These are phyloP conservation scores for Butyriboletus loyo DNA, from an alignment of 768 basidiomycete genomes.

Conservation along the genomic window DNA sequence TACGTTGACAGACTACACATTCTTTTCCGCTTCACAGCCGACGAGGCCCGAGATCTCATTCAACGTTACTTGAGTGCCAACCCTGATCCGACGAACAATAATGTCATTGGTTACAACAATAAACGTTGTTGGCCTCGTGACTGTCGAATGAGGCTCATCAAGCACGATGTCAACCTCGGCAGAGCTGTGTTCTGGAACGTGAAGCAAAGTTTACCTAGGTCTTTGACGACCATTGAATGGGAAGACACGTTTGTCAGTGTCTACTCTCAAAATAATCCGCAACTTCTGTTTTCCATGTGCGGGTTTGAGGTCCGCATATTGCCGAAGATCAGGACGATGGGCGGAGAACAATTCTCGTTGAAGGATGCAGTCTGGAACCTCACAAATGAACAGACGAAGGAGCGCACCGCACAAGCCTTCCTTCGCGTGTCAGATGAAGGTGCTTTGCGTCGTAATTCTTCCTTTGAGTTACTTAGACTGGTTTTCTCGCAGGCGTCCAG, in stretches of 20 bases:
- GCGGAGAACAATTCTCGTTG: slow-evolving; percentile 95
- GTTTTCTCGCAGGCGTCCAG: slow-evolving; percentile 62
- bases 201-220: slow-evolving; percentile 92
- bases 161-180: slow-evolving; percentile 98
- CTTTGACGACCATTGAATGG: slow-evolving; percentile 98
- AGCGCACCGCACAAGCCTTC: slow-evolving; percentile 97
- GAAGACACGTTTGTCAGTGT: slow-evolving; percentile 97
- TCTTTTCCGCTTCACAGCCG: slow-evolving; percentile 95
- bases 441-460: slow-evolving; percentile 20
- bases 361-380: slow-evolving; percentile 97
- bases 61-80: slow-evolving; percentile 97
- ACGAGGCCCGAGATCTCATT: slow-evolving; percentile 95
- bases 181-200: slow-evolving; percentile 99
- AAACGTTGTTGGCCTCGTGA: slow-evolving; percentile 99
- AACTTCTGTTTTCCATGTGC: slow-evolving; percentile 96
- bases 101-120: slow-evolving; percentile 99
- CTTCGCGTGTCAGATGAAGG: slow-evolving; percentile 96
- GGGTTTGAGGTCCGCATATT: slow-evolving; percentile 99
- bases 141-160: slow-evolving; percentile 98
- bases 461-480: neutral
- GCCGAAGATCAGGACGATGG: slow-evolving; percentile 92
- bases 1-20: slow-evolving; percentile 95
- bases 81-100: slow-evolving; percentile 98
- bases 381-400: slow-evolving; percentile 95
- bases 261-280: slow-evolving; percentile 96